Evolutionary conservation across 345 rosid genomes (phyloP).

Genomic region (Gossypium ekmanianum): DNA sequence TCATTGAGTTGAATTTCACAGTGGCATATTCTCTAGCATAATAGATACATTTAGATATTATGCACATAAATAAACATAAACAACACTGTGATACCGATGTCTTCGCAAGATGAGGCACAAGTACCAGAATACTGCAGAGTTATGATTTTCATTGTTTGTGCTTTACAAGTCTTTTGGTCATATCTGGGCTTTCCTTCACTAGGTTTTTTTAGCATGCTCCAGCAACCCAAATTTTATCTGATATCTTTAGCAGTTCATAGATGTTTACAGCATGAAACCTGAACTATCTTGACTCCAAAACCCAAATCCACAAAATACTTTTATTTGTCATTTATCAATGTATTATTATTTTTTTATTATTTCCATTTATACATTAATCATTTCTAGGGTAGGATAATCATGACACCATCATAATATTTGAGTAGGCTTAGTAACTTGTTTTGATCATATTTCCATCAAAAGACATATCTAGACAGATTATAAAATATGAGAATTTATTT

Average conservation of each 20-base stretch:
- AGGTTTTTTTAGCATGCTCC: not conserved
- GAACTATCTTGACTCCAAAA: not conserved
- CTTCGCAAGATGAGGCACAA: not conserved
- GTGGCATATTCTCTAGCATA: not conserved
- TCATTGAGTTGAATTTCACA: not conserved
- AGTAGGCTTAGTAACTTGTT: not conserved
- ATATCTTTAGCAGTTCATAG: not conserved
- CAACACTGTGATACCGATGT: not conserved
- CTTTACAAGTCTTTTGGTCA: not conserved
- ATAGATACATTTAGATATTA: constrained; percentile 15
- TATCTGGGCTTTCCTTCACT: not conserved
- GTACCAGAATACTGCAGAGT: not conserved
- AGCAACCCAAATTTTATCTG: not conserved
- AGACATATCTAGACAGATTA: not conserved
- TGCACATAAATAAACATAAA: not conserved
- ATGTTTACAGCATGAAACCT: not conserved
- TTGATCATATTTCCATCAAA: not conserved
- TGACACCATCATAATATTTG: not conserved
- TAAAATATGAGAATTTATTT: not conserved
- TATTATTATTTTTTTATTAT: not conserved
- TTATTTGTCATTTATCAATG: not conserved
- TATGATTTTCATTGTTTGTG: not conserved
- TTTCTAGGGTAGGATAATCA: not conserved
- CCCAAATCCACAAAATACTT: not conserved
- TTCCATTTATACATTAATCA: not conserved